A percentile compares a stretch with the other conserved stretches of the same genome.
phyloP scores from a whole-genome alignment of 805 yeast species.

The Cyberlindnera xylosilytica region DNA sequence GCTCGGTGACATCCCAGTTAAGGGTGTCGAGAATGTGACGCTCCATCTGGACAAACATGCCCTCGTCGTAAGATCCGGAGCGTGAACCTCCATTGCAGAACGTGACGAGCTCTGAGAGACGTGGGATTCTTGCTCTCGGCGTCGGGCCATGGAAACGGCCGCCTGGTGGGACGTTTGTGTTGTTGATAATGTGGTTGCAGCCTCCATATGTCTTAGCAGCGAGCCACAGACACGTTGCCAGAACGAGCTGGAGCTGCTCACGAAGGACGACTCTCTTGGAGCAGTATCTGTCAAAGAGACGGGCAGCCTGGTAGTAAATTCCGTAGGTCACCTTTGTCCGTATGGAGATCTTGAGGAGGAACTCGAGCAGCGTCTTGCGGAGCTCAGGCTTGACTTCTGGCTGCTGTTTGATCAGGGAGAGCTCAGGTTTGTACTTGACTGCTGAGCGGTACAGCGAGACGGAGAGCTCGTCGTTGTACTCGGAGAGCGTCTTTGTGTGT shows the following conservation, averaged over 20 bases:
- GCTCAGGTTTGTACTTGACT: slow-evolving; percentile 45
- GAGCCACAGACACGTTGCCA: slow-evolving; percentile 90
- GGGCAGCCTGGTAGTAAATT: slow-evolving; percentile 64
- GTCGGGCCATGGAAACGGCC: slow-evolving; percentile 68
- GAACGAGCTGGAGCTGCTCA: slow-evolving; percentile 86
- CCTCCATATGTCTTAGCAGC: slow-evolving; percentile 84
- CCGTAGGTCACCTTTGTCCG: slow-evolving; percentile 64
- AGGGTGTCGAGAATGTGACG: slow-evolving; percentile 68
- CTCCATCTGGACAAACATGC: slow-evolving; percentile 86
- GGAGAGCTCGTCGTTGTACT: slow-evolving; percentile 52
- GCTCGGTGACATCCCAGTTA: slow-evolving; percentile 71
- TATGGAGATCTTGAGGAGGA: slow-evolving; percentile 67
- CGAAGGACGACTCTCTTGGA: slow-evolving; percentile 79
- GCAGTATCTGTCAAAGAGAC: slow-evolving; percentile 86
- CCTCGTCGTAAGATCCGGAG: slow-evolving; percentile 53
- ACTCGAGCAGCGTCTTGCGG: slow-evolving; percentile 75
- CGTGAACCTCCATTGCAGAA: slow-evolving; percentile 64
- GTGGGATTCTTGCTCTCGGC: slow-evolving; percentile 71
- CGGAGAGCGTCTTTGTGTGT: slow-evolving; percentile 45
- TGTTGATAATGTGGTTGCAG: slow-evolving; percentile 61
- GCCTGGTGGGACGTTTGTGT: slow-evolving; percentile 46
- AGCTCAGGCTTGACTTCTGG: slow-evolving; percentile 78
- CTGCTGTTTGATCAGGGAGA: slow-evolving; percentile 74
- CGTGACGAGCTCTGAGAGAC: slow-evolving; percentile 65
- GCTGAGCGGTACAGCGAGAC: slow-evolving; percentile 35